These are phyloP conservation scores for Hanseniaspora clermontiae DNA, from an alignment of 805 yeast genomes.

Conservation along the genomic window DNA sequence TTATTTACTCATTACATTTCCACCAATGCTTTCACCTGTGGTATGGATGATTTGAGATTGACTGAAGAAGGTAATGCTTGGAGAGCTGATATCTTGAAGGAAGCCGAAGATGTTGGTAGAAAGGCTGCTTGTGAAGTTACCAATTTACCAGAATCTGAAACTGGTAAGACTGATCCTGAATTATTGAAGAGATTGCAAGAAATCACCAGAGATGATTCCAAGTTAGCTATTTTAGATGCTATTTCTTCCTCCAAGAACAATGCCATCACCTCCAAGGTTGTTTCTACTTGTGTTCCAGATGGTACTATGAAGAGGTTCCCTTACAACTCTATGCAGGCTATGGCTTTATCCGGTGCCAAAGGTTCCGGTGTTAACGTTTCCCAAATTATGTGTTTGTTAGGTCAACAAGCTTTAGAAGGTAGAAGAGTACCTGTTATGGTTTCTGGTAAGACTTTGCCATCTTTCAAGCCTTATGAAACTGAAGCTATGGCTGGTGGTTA, in stretches of 20 bases:
- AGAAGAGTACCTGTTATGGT: slow-evolving; percentile 99
- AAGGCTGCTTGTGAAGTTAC: slow-evolving; percentile 91
- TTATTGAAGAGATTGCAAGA: slow-evolving; percentile 82
- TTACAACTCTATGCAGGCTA: slow-evolving; percentile 90
- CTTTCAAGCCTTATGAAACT: slow-evolving; percentile 92
- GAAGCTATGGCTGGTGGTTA: slow-evolving; percentile 98
- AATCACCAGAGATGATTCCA: slow-evolving; percentile 82
- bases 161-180: slow-evolving; percentile 51
- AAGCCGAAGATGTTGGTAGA: slow-evolving; percentile 72
- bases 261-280: slow-evolving; percentile 86
- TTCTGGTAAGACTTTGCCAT: slow-evolving; percentile 91
- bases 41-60: slow-evolving; percentile 96
- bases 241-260: slow-evolving; percentile 88
- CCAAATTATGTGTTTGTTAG: slow-evolving; percentile 97
- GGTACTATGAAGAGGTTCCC: slow-evolving; percentile 96
- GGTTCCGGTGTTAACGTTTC: slow-evolving; percentile 98
- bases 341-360: slow-evolving; percentile 98
- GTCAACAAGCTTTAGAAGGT: slow-evolving; percentile 98
- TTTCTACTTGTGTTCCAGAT: slow-evolving; percentile 82
- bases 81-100: slow-evolving; percentile 71
- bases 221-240: slow-evolving; percentile 88
- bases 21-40: slow-evolving; percentile 92
- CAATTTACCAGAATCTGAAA: slow-evolving; percentile 44
- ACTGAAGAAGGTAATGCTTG: slow-evolving; percentile 82
- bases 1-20: slow-evolving; percentile 87